Evolutionary conservation across 2,329 filamentous ascomycete genomes (phyloP).

Genomic region (Microcyclospora pomicola): DNA sequence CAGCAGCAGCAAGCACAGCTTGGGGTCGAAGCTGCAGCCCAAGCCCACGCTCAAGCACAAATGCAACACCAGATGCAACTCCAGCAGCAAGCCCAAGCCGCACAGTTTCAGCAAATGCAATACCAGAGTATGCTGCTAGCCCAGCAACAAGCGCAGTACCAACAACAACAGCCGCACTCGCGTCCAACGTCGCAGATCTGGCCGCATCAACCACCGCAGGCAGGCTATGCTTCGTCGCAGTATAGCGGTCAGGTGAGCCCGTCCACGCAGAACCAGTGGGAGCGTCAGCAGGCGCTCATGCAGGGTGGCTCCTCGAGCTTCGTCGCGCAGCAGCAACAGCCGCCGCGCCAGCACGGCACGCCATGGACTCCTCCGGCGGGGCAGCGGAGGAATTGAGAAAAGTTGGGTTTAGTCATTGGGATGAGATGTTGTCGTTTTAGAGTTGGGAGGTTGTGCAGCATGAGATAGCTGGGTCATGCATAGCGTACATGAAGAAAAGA

Average conservation of each 20-base stretch:
- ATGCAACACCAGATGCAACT: slow-evolving; percentile 16
- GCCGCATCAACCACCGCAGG: not conserved
- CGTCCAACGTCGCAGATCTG: not conserved
- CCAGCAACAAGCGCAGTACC: not conserved
- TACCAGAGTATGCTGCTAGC: slow-evolving; percentile 3
- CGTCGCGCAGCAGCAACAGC: not conserved
- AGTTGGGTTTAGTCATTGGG: no score
- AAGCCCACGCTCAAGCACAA: slow-evolving; percentile 25
- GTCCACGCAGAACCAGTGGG: not conserved
- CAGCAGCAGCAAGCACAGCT: slow-evolving; percentile 22
- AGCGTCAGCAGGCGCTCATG: not conserved
- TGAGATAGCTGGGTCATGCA: no score
- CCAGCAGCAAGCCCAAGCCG: slow-evolving; percentile 15
- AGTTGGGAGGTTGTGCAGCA: no score
- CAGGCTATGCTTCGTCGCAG: not conserved
- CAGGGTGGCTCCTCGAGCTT: not conserved
- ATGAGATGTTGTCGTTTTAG: no score
- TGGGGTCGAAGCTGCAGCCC: slow-evolving; percentile 23
- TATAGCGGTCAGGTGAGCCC: not conserved
- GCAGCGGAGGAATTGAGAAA: no score
- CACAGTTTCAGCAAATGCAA: slow-evolving; percentile 14
- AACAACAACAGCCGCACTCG: not conserved
- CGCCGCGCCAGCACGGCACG: not conserved
- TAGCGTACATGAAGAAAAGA: no score
- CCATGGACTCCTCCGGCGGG: no score